phyloP scores from a whole-genome alignment of 225 moss, liverwort and hornwort species.

The Marchantia polymorpha region DNA sequence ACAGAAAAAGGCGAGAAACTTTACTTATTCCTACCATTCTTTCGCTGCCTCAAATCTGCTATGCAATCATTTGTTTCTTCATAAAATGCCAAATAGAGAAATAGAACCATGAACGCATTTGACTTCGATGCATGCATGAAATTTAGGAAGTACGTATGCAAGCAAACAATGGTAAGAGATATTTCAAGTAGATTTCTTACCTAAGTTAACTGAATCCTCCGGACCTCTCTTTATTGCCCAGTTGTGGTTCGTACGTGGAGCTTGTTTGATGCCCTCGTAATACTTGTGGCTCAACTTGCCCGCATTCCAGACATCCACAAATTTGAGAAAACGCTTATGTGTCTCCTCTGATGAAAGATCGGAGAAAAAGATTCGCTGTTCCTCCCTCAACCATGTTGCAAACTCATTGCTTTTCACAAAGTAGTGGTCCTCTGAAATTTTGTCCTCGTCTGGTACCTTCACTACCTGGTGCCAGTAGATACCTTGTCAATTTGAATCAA shows the following conservation, averaged over 20 bases:
- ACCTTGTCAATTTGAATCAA: constrained; percentile 4
- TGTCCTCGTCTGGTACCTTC: constrained; percentile 34
- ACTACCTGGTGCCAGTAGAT: constrained; percentile 34
- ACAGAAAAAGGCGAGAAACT: neutral
- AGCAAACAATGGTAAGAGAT: neutral
- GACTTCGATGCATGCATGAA: neutral
- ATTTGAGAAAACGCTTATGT: constrained; percentile 57
- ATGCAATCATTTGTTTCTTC: neutral
- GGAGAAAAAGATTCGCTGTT: constrained; percentile 65
- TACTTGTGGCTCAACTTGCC: constrained; percentile 72
- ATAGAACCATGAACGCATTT: too few relatives aligned
- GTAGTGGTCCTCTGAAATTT: constrained; percentile 73
- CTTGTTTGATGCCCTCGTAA: constrained; percentile 68
- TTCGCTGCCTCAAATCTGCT: neutral
- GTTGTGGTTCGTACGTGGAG: constrained; percentile 70
- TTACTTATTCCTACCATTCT: neutral
- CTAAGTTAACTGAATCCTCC: constrained; percentile 52
- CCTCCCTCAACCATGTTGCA: constrained; percentile 90
- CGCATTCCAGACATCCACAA: constrained; percentile 83
- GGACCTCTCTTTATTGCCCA: constrained; percentile 74
- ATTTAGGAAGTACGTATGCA: too few relatives aligned
- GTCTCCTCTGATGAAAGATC: constrained; percentile 74
- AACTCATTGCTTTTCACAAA: constrained; percentile 77
- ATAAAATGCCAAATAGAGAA: neutral
- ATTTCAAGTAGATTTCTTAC: constrained; percentile 22